Evolutionary conservation across 345 rosid genomes (phyloP), one percentile per base, ranked within the genome.

Genomic region (Eutrema heterophyllum): DNA sequence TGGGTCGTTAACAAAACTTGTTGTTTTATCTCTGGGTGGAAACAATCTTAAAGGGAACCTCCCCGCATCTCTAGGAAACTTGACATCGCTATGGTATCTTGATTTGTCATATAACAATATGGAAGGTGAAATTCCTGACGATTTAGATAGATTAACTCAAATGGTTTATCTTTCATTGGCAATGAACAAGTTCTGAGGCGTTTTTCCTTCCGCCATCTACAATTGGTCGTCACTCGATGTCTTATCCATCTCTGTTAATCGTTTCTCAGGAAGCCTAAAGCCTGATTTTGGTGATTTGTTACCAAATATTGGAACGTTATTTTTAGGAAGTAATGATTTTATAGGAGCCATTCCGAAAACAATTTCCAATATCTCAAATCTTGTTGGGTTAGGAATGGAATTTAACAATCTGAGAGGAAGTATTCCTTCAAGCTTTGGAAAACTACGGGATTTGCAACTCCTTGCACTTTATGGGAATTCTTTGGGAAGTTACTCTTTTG

Each of bases 41-140:
- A 68, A 68, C 50, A 68, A 50, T 30, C 14, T 50, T 3, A 27
- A 50, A 50, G 54, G 54, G 12, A 50, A 21, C 3, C 30, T 50
- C 10, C 62, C 72, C 3, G 36, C 48, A 26, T 41, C 72, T 40
- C 46, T 68, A 21, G 72, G 52, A 54, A 68, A 68, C 43, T 6
- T 36, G 33, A 50, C 71, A 29, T 52, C 39, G 0, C 36, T 68
- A 1, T 13, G 4, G 7, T 2, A 1, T 0, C 36, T 50, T 18
- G 7, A 8, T 36, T 6, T 48, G 7, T 12, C 9, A 9, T 6
- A 18, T 7, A 71, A 59, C 33, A 13, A 11, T 5, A 2, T 71
- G 3, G 16, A 71, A 46, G 58, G 59, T 5, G 41, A 3, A 9
- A 38, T 55, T 29, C 32, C 73, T 0, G 14, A 29, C 3, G 9